phyloP scores from a whole-genome alignment of 2,329 filamentous ascomycete species.

The Clarireedia monteithiana region DNA sequence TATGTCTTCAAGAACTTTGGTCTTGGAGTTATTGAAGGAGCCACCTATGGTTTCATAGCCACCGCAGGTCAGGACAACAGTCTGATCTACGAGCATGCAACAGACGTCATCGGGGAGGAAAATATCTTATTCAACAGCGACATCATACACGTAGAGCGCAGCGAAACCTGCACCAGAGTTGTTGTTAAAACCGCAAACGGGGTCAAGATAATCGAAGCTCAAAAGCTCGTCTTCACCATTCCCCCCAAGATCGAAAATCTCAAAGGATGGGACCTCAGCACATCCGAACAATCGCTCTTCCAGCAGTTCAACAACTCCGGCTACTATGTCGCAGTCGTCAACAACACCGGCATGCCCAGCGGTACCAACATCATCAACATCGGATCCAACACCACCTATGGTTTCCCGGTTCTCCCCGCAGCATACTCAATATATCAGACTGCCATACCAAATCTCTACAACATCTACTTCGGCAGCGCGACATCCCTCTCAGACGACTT shows the following conservation, averaged over 20 bases:
- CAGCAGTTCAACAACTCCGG: slow-evolving; percentile 30
- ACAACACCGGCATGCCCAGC: slow-evolving; percentile 31
- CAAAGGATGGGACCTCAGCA: slow-evolving; percentile 30
- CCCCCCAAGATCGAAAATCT: slow-evolving; percentile 34
- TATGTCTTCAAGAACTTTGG: slow-evolving; percentile 39
- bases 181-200: slow-evolving; percentile 28
- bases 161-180: slow-evolving; percentile 20
- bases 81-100: slow-evolving; percentile 14
- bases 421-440: slow-evolving; percentile 24
- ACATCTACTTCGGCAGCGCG: slow-evolving; percentile 13
- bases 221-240: slow-evolving; percentile 36
- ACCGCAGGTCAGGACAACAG: slow-evolving; percentile 11
- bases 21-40: slow-evolving; percentile 8
- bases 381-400: slow-evolving; percentile 23
- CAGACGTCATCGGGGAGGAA: neutral
- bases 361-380: slow-evolving; percentile 23
- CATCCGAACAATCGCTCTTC: slow-evolving; percentile 32
- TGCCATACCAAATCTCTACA: slow-evolving; percentile 11
- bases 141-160: slow-evolving; percentile 14
- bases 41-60: slow-evolving; percentile 13
- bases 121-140: slow-evolving; percentile 15
- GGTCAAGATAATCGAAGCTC: slow-evolving; percentile 30
- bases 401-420: slow-evolving; percentile 28
- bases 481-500: slow-evolving; percentile 8
- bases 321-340: slow-evolving; percentile 34